Conservation (phyloP, 768 basidiomycete species). For the Leccinum variicolor region DNA sequence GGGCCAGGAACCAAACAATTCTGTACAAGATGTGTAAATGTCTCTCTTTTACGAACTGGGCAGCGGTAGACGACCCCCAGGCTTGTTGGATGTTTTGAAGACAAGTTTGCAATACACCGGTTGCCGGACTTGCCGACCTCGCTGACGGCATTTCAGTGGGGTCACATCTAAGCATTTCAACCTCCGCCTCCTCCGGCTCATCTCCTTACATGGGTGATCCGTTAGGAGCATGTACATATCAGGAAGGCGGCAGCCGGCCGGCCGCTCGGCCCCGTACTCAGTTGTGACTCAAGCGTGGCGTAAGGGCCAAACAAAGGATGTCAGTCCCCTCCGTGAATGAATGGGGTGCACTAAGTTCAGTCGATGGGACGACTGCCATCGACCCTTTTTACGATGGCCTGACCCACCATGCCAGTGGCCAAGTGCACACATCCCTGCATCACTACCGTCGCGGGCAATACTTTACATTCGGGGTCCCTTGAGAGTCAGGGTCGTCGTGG, state of each 20-base stretch:
- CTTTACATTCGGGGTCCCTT: background rate
- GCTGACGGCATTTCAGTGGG: conserved; percentile 16
- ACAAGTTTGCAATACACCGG: background rate
- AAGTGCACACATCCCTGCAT: background rate
- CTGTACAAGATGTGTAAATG: background rate
- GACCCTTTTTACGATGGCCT: background rate
- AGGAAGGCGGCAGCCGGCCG: background rate
- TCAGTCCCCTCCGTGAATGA: too few species aligned
- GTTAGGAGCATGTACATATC: background rate
- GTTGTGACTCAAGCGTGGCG: background rate
- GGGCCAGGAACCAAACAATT: conserved; percentile 18
- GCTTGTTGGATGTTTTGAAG: conserved; percentile 6
- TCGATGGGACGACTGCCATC: background rate
- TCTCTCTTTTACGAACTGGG: background rate
- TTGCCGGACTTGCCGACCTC: conserved; percentile 9
- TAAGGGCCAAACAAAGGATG: background rate
- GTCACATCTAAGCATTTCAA: conserved; percentile 1
- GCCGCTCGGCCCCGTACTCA: background rate
- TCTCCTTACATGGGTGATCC: background rate
- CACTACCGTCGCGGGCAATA: background rate
- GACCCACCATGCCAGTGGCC: background rate
- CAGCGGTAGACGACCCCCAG: conserved; percentile 1
- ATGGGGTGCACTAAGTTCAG: background rate
- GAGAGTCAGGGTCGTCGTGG: conserved; percentile 1
- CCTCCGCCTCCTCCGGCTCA: background rate